Conservation (phyloP, 768 basidiomycete species). For the Mycena albidolilacea region DNA sequence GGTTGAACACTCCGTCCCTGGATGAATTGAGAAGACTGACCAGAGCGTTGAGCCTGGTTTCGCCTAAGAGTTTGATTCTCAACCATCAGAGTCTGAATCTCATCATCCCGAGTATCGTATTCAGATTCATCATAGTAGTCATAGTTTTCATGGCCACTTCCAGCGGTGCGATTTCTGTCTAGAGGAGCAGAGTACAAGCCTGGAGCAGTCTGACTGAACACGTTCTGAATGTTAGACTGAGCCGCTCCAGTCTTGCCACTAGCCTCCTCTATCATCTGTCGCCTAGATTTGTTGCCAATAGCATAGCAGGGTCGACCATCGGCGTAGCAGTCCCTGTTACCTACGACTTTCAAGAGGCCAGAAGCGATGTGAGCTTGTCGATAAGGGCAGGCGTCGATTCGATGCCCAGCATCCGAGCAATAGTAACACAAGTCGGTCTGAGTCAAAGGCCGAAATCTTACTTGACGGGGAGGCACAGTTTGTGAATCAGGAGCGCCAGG, state of each 20-base stretch:
- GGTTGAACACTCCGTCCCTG: conserved; percentile 10
- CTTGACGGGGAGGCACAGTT: not conserved
- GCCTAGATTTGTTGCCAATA: not conserved
- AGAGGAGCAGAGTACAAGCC: not conserved
- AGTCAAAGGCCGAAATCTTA: not conserved
- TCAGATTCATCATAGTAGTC: not conserved
- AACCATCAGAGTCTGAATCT: not conserved
- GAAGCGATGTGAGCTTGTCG: not conserved
- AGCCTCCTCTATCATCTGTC: conserved; percentile 6
- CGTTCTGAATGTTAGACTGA: not conserved
- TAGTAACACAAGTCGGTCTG: conserved; percentile 5
- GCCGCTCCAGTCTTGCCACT: not conserved
- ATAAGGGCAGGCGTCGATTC: not conserved
- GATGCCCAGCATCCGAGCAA: not conserved
- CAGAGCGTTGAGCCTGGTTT: conserved; percentile 1
- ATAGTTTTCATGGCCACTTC: not conserved
- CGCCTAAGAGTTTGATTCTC: not conserved
- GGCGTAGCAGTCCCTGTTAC: not conserved
- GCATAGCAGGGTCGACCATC: not conserved
- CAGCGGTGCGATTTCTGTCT: not conserved
- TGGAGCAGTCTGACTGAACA: not conserved
- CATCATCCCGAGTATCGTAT: conserved; percentile 10
- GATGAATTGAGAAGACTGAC: not conserved
- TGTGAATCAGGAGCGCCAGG: conserved; percentile 8
- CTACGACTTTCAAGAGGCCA: not conserved